Base-by-base conservation (phyloP, 495 filamentous ascomycete genomes). In the Xylona heveae region DNA sequence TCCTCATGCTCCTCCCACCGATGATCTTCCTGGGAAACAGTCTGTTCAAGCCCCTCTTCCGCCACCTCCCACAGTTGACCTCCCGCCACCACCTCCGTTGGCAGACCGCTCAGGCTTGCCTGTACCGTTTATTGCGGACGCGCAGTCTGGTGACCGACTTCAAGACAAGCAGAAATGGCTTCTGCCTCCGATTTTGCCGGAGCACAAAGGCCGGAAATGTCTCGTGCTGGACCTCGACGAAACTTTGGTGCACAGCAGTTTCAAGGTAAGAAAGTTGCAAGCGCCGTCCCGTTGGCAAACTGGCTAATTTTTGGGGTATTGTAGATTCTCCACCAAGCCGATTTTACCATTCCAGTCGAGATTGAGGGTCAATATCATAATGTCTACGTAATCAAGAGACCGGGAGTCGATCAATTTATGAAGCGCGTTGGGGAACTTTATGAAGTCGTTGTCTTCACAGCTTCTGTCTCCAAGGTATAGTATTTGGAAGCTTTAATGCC, bases 301-400 rank as follows among this genome's bases (percentile, higher is more conserved):
- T 14, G 9, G 24, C 3, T 34, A 6, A 27, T 21, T 9, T 27
- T 10, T 26, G 19, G 25, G 30, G 3, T 12, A 31, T 38, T 30
- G 39, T 53, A 97, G 88, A 84, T 95, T 41, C 67, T 99, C 27
- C 80, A 95, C 41, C 85, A 94, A 58, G 90, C 88, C 27, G 88
- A 99, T 57, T 94, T 99, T 45, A 99, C 90, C 8, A 95, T 99
- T 48, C 88, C 88, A 1, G 90, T 99, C 20, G 88, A 99, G 49
- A 99, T 99, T 37, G 88, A 99, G 52, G 88, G 88, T 10, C 88
- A 93, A 49, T 94, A 83, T 48, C 88, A 99, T 52, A 99, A 99
- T 42, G 91, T 99, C 28, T 99, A 99, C 50, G 88, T 99, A 30
- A 95, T 95, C 50, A 99, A 99, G 54, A 71, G 88, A 34, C 88